Evolutionary conservation across 1,284 basidiomycete species (phyloP).

Genomic region (Papiliotrema terrestris): DNA sequence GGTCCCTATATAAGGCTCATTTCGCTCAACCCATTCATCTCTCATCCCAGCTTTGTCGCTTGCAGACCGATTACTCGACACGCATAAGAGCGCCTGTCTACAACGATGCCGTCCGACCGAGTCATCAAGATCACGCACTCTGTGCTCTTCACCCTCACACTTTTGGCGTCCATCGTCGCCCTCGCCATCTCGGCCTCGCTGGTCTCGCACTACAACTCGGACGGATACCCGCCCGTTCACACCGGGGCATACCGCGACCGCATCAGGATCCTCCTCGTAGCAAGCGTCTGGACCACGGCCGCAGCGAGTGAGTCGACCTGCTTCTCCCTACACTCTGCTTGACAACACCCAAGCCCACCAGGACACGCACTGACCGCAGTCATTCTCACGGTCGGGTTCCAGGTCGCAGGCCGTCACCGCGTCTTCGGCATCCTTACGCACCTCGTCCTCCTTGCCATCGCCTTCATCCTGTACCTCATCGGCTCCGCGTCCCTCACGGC

Average conservation of each 20-base stretch:
- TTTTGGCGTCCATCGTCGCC: conserved; percentile 39
- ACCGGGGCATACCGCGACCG: conserved; percentile 43
- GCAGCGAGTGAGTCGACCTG: conserved; percentile 33
- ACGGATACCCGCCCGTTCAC: conserved; percentile 43
- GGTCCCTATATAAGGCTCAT: no score
- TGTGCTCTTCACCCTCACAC: conserved; percentile 35
- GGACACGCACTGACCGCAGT: conserved; percentile 20
- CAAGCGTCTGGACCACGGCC: conserved; percentile 41
- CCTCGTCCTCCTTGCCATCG: conserved; percentile 42
- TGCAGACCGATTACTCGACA: no score
- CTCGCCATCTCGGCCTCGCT: conserved; percentile 41
- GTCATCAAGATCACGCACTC: conserved; percentile 37
- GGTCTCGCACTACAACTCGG: conserved; percentile 36
- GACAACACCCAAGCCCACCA: neutral
- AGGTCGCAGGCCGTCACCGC: conserved; percentile 32
- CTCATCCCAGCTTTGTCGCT: no score
- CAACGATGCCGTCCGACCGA: conserved; percentile 36
- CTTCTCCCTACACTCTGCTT: neutral
- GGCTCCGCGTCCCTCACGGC: conserved; percentile 46
- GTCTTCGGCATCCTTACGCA: conserved; percentile 48
- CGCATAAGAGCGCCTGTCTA: no score
- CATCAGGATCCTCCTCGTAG: conserved; percentile 47
- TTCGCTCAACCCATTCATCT: no score
- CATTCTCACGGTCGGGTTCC: conserved; percentile 45
- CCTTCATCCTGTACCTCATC: conserved; percentile 48